phyloP scores from a whole-genome alignment of 352 stramenopile species.

The Phytophthora pini region DNA sequence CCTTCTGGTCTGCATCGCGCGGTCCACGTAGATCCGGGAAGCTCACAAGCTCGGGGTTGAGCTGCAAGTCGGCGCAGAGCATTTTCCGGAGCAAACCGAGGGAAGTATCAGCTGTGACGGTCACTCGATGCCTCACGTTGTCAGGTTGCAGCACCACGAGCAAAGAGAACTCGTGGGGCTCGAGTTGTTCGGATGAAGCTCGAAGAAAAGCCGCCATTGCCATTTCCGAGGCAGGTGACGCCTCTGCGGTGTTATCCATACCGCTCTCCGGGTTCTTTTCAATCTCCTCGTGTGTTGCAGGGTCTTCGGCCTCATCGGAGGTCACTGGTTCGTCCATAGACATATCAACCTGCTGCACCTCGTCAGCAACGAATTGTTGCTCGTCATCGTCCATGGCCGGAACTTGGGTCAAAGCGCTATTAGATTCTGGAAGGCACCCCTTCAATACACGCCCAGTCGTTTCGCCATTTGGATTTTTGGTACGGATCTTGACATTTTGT shows the following conservation, averaged over 20 bases:
- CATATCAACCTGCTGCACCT: slow-evolving; percentile 14
- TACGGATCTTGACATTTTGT: slow-evolving; percentile 15
- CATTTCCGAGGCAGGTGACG: slow-evolving; percentile 20
- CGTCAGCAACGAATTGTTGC: slow-evolving; percentile 11
- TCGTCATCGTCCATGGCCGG: slow-evolving; percentile 25
- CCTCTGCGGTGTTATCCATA: slow-evolving; percentile 8
- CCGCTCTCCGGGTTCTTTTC: slow-evolving; percentile 4
- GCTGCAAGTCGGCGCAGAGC: slow-evolving; percentile 66
- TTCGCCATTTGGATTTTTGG: slow-evolving; percentile 18
- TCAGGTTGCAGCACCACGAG: slow-evolving; percentile 80
- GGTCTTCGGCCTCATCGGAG: slow-evolving; percentile 15
- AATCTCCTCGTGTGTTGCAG: slow-evolving; percentile 22
- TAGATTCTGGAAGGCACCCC: slow-evolving; percentile 12
- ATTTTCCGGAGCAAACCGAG: slow-evolving; percentile 58
- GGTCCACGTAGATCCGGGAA: slow-evolving; percentile 65
- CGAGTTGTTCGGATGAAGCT: slow-evolving; percentile 25
- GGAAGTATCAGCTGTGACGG: slow-evolving; percentile 56
- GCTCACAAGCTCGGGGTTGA: slow-evolving; percentile 60
- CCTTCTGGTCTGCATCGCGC: slow-evolving; percentile 29
- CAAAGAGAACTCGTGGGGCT: slow-evolving; percentile 53
- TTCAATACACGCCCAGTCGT: slow-evolving; percentile 19
- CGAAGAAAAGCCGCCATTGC: slow-evolving; percentile 46
- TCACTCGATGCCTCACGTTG: slow-evolving; percentile 73
- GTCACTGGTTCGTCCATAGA: slow-evolving; percentile 7
- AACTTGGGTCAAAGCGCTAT: neutral